Evolutionary conservation across 139 green algal species (phyloP).

Genomic region (Mychonastes homosphaera): DNA sequence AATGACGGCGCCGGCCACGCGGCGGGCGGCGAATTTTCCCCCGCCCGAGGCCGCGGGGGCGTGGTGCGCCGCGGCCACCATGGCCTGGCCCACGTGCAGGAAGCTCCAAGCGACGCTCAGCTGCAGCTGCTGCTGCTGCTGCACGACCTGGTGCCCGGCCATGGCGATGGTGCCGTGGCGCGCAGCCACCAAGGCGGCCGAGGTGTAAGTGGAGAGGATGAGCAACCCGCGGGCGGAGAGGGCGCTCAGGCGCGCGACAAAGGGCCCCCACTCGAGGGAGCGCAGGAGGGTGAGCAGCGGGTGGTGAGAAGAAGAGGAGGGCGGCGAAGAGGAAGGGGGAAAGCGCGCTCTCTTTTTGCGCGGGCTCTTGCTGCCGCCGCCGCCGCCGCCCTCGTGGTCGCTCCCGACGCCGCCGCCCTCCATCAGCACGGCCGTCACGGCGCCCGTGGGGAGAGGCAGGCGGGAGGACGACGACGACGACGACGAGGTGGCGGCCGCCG

Average conservation of each 20-base stretch:
- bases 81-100: constrained; percentile 27
- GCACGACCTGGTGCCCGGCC: constrained; percentile 27
- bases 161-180: constrained; percentile 14
- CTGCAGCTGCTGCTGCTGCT: constrained; percentile 34
- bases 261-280: constrained; percentile 13
- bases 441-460: too few species aligned
- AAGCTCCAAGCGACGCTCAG: constrained; percentile 26
- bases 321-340: too few species aligned
- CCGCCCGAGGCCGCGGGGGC: background rate
- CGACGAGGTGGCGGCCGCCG: too few species aligned
- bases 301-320: too few species aligned
- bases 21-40: constrained; percentile 6
- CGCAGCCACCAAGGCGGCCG: constrained; percentile 17
- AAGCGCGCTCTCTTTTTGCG: too few species aligned
- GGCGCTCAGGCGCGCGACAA: constrained; percentile 8
- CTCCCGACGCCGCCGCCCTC: too few species aligned
- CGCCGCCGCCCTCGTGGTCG: too few species aligned
- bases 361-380: too few species aligned
- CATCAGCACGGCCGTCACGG: too few species aligned
- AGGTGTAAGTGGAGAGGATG: constrained; percentile 24
- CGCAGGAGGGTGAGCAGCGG: too few species aligned
- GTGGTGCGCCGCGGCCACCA: constrained; percentile 18
- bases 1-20: constrained; percentile 4
- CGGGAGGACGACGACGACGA: too few species aligned
- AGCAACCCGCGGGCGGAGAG: constrained; percentile 19